Evolutionary conservation across 2,329 filamentous ascomycete species (phyloP), one percentile per base, ranked within the genome.

Genomic region (Talaromyces atroroseus): DNA sequence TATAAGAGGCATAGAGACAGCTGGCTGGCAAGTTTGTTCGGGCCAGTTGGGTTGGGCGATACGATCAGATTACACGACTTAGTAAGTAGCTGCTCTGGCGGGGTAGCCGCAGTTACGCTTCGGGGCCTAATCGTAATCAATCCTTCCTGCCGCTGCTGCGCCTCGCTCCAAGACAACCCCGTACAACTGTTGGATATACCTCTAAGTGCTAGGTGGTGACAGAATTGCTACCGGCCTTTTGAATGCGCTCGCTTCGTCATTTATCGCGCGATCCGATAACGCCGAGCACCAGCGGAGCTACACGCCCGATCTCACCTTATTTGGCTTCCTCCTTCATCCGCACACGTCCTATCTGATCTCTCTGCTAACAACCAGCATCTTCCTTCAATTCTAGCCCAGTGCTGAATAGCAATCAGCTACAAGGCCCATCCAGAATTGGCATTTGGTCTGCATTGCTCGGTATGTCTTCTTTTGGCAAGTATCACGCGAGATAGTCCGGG

Each of bases 91-190:
- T 32, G 38, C 24, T 24, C 36, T 36, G 51, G 51, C 42, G 51
- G 51, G 51, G 51, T 53, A 53, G 18, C 2, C 8, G 26, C 12
- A n/a, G n/a, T 23, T 34, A 34, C 29, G 29, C 29, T 53, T 47
- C 26, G 29, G 51, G 42, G 51, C 42, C 10, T 20, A 36, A 24
- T n/a, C n/a, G n/a, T n/a, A n/a, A n/a, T 16, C 42, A 14, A 14
- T 45, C 34, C 42, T 53, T 47, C 23, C 34, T 53, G 34, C 36
- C 42, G 44, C 8, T 53, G 51, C 51, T 53, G 51, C 51, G 51
- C 51, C 51, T 47, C 51, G 20, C 26, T 53, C 20, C 18, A 52
- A 26, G 8, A 8, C 26, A 29, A 38, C 50, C 24, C 20, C 32
- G 4, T 14, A 36, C 32, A 36, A 36, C 32, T n/a, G 16, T 14